These are phyloP conservation scores for Citropsis articulata DNA, from an alignment of 345 rosid genomes.

Conservation along the genomic window DNA sequence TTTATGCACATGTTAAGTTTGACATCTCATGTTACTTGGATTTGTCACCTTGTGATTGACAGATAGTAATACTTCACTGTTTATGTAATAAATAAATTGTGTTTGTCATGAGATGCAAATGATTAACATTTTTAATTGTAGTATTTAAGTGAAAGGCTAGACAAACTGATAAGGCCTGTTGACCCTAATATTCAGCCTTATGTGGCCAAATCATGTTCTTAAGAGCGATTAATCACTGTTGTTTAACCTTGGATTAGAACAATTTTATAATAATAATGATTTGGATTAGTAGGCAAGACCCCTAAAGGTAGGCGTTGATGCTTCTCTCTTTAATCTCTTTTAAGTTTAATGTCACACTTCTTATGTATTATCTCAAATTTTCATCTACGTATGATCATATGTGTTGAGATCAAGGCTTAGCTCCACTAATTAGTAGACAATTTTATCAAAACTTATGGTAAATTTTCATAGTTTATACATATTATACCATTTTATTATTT, in stretches of 20 bases:
- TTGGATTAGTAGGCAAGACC: not conserved
- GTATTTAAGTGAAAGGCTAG: not conserved
- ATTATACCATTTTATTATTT: too few relatives aligned
- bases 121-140: slow-evolving; percentile 5
- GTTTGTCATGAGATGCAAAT: not conserved
- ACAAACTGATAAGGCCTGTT: slow-evolving; percentile 6
- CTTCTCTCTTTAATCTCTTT: too few relatives aligned
- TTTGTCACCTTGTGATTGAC: slow-evolving; percentile 42
- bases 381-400: too few relatives aligned
- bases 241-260: not conserved
- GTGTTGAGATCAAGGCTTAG: too few relatives aligned
- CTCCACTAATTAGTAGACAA: too few relatives aligned
- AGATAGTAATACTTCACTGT: not conserved
- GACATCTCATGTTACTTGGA: slow-evolving; percentile 65
- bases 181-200: slow-evolving; percentile 15
- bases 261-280: not conserved
- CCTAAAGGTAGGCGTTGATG: too few relatives aligned
- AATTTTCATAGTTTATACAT: too few relatives aligned
- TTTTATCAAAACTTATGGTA: too few relatives aligned
- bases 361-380: too few relatives aligned
- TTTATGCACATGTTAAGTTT: slow-evolving; percentile 23
- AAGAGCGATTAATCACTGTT: not conserved
- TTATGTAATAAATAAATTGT: slow-evolving; percentile 4
- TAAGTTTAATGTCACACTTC: too few relatives aligned
- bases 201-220: slow-evolving; percentile 7